Evolutionary conservation across 2,329 filamentous ascomycete genomes (phyloP), one percentile per base, ranked within the genome.

Genomic region (Fonsecaea monophora): DNA sequence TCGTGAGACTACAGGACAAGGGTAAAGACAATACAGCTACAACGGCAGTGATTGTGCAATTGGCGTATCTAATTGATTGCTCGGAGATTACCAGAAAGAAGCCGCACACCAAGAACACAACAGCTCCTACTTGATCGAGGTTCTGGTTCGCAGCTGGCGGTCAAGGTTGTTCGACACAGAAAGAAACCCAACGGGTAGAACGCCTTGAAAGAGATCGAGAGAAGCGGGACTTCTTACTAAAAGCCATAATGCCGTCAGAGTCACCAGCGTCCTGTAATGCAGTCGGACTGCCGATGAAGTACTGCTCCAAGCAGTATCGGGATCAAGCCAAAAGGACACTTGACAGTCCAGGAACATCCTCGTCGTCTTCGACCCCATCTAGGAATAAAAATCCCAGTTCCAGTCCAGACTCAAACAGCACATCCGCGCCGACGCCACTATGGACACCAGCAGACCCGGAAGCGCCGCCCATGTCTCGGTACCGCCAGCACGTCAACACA

Each of bases 401-500:
- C 6, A 50, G 45, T 18, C 2, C 45, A 25, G 25, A 10, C 5
- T 25, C 45, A 50, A 5, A 25, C 25, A 37, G n/a, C 12, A 38
- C 15, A 5, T 37, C 53, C 18, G n/a, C 15, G n/a, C 40, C 62
- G n/a, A 38, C 53, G 25, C 66, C 59, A 12, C 45, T 71, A 59
- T 72, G 70, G 70, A 63, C 59, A 8, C 70, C 66, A 9, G 9
- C 65, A 50, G 40, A 68, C 54, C 68, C 70, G n/a, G 70, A 70
- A 21, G 42, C 60, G 12, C 66, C 69, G 21, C 70, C 68, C 15
- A 71, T 73, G 64, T 67, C 68, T 9, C 67, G 30, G 55, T 73
- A 71, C 54, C 67, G 71, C 2, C 64, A 56, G 18, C 71, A 67
- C 42, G 59, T 73, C 66, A 73, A 73, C 38, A 3, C 37, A 12